Percentiles rank a stretch among this genome's conserved stretches.
Conservation (phyloP, 495 filamentous ascomycete species). For the Penicillium odoratum region DNA sequence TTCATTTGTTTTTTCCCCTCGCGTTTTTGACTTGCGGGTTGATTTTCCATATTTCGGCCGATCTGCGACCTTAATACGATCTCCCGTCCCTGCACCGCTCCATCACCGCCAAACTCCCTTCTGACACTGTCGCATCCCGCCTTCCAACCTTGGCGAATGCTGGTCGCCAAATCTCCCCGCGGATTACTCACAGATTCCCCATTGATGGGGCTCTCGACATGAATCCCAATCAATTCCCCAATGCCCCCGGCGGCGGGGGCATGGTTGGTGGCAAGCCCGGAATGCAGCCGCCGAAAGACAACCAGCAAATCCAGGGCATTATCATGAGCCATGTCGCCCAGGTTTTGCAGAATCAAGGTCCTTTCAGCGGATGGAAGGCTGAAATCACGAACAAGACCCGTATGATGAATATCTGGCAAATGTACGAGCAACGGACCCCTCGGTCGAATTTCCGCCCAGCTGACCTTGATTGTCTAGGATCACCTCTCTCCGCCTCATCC, state of each 20-base stretch:
- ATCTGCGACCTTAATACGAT: conserved; percentile 3
- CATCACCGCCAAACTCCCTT: conserved; percentile 9
- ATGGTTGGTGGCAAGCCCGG: conserved; percentile 42
- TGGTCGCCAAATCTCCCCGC: conserved; percentile 36
- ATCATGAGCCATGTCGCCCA: conserved; percentile 41
- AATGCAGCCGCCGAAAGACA: conserved; percentile 38
- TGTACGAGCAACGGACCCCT: conserved; percentile 27
- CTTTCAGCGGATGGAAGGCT: conserved; percentile 48
- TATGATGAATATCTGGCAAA: conserved; percentile 45
- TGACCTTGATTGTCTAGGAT: conserved; percentile 32
- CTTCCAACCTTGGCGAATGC: conserved; percentile 39
- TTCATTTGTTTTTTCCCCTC: conserved; percentile 1
- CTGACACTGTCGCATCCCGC: conserved; percentile 1
- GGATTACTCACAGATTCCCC: conserved; percentile 44
- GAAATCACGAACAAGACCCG: conserved; percentile 43
- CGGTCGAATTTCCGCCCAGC: neutral
- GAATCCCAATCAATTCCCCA: conserved; percentile 50
- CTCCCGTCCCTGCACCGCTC: conserved; percentile 7
- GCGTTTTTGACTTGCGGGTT: conserved; percentile 5
- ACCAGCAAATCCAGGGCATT: conserved; percentile 34
- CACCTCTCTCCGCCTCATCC: conserved; percentile 50
- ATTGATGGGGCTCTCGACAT: conserved; percentile 49
- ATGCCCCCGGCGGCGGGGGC: conserved; percentile 37
- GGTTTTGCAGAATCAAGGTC: conserved; percentile 38
- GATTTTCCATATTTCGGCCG: conserved; percentile 1